A percentile compares a stretch with the other conserved stretches of the same genome.
phyloP scores from a whole-genome alignment of 495 filamentous ascomycete genomes.

The Chaetomium cochliodes region DNA sequence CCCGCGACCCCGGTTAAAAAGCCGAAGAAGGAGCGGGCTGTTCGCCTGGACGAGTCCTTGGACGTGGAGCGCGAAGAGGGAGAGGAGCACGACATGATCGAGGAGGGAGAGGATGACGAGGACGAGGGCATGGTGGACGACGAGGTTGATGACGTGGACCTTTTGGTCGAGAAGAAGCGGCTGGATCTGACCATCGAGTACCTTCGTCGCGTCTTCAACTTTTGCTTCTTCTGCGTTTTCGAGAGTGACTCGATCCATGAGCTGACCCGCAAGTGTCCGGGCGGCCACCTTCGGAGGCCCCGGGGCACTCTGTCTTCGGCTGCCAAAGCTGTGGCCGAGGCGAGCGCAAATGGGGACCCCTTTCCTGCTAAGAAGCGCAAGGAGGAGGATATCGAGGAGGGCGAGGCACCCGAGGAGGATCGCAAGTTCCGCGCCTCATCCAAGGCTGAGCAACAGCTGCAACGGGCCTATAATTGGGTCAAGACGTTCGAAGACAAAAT shows the following conservation, averaged over 20 bases:
- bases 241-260: slow-evolving; percentile 97
- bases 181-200: slow-evolving; percentile 96
- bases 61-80: slow-evolving; percentile 72
- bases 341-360: slow-evolving; percentile 72
- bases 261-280: slow-evolving; percentile 90
- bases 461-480: slow-evolving; percentile 98
- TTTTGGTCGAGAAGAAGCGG: slow-evolving; percentile 92
- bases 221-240: slow-evolving; percentile 99
- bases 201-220: slow-evolving; percentile 91
- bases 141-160: slow-evolving; percentile 82
- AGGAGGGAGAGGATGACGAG: slow-evolving; percentile 67
- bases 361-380: slow-evolving; percentile 78
- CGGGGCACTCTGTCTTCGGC: slow-evolving; percentile 75
- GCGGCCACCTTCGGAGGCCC: slow-evolving; percentile 90
- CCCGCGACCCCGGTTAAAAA: slow-evolving; percentile 60
- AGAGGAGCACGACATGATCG: slow-evolving; percentile 60
- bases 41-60: slow-evolving; percentile 65
- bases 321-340: slow-evolving; percentile 79
- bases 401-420: slow-evolving; percentile 56
- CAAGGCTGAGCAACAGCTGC: slow-evolving; percentile 86
- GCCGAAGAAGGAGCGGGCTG: slow-evolving; percentile 52
- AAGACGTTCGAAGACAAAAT: slow-evolving; percentile 98
- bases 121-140: slow-evolving; percentile 77
- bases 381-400: slow-evolving; percentile 67
- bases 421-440: slow-evolving; percentile 65